Percentiles rank a stretch among this genome's conserved stretches.
Conservation (phyloP, 108 stramenopile species). For the Phaeodactylum tricornutum region DNA sequence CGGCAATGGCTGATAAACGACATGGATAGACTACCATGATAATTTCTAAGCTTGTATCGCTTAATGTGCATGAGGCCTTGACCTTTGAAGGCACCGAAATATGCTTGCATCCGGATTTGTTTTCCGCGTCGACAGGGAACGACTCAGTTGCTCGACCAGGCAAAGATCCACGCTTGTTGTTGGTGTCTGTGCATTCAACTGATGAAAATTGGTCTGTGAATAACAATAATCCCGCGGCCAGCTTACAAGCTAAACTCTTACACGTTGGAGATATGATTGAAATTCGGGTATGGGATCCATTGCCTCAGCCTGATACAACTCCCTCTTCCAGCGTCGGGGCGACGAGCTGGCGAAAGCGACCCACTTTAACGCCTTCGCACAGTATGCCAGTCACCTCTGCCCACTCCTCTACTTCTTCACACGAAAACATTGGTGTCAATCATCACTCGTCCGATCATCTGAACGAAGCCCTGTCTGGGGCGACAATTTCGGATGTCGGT, state of each 20-base stretch:
- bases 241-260: background rate
- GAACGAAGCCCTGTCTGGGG: no score
- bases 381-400: no score
- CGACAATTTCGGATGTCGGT: no score
- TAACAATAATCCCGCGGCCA: background rate
- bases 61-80: constrained; percentile 75
- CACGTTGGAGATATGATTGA: constrained; percentile 61
- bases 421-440: no score
- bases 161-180: background rate
- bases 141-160: background rate
- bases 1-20: no score
- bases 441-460: no score
- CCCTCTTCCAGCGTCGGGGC: no score
- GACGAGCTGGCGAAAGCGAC: no score
- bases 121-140: constrained; percentile 1
- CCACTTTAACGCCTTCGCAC: no score
- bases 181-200: background rate
- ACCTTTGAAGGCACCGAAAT: constrained; percentile 77
- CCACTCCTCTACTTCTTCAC: no score
- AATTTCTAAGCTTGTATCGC: constrained; percentile 52
- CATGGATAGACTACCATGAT: constrained; percentile 25
- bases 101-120: constrained; percentile 74
- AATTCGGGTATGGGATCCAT: constrained; percentile 73
- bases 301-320: no score
- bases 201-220: background rate